Conservation (phyloP, 768 basidiomycete species). For the Boletus rufocinnamomeus region DNA sequence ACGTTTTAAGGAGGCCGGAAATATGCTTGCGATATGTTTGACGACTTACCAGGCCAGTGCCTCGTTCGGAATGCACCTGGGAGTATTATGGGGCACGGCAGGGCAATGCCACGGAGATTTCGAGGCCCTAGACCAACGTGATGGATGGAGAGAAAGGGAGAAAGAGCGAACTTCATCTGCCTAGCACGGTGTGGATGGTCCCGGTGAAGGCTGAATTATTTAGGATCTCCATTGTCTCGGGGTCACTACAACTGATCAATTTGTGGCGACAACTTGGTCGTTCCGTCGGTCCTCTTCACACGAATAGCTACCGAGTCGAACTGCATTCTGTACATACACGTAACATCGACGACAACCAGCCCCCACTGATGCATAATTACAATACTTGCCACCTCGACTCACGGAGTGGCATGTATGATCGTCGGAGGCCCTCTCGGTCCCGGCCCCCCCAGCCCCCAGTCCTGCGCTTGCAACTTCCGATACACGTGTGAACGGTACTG, state of each 20-base stretch:
- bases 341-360: slow-evolving; percentile 5
- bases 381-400: slow-evolving; percentile 7
- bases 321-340: slow-evolving; percentile 12
- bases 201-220: slow-evolving; percentile 12
- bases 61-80: slow-evolving; percentile 23
- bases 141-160: slow-evolving; percentile 3
- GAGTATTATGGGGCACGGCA: slow-evolving; percentile 8
- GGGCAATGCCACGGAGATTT: slow-evolving; percentile 28
- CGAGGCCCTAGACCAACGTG: slow-evolving; percentile 8
- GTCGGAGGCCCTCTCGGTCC: slow-evolving; percentile 30
- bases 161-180: neutral
- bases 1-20: slow-evolving; percentile 28
- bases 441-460: slow-evolving; percentile 26
- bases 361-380: slow-evolving; percentile 6
- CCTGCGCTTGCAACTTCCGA: slow-evolving; percentile 33
- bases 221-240: slow-evolving; percentile 10
- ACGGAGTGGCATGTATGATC: slow-evolving; percentile 29
- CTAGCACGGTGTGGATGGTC: slow-evolving; percentile 6
- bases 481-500: slow-evolving; percentile 35
- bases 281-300: slow-evolving; percentile 1
- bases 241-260: too few species aligned
- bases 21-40: slow-evolving; percentile 22
- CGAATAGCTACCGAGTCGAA: neutral
- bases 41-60: slow-evolving; percentile 16
- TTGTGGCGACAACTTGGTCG: neutral